A percentile compares a stretch with the other conserved stretches of the same genome.
phyloP scores from a whole-genome alignment of 371 early-diverging fungal genomes.

The Mucor indicus region DNA sequence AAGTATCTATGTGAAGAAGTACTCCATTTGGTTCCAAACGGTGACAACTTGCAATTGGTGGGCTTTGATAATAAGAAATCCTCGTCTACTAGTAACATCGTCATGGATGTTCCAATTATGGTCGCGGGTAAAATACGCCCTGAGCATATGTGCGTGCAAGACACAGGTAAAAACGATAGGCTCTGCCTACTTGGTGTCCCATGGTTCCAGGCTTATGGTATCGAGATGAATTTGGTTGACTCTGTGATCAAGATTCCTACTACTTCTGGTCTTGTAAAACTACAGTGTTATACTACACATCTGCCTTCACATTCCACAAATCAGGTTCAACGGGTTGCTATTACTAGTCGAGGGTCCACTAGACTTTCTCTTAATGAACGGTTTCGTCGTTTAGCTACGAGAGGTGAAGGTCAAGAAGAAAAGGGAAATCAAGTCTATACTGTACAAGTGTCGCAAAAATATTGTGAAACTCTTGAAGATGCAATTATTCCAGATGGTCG shows the following conservation, averaged over 20 bases:
- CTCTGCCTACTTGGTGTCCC: slow-evolving; percentile 13
- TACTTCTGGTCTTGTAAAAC: background rate
- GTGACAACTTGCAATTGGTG: slow-evolving; percentile 7
- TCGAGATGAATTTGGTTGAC: background rate
- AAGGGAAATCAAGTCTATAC: slow-evolving; percentile 2
- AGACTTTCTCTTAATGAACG: background rate
- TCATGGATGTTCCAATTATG: slow-evolving; percentile 4
- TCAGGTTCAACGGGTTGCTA: background rate
- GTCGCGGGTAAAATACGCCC: slow-evolving; percentile 6
- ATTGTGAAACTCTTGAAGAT: background rate
- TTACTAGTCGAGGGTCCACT: background rate
- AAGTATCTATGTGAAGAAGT: background rate
- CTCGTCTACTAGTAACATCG: background rate
- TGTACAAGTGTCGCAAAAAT: background rate
- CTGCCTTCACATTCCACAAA: too few relatives aligned
- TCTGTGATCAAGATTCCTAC: background rate
- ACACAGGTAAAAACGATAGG: background rate
- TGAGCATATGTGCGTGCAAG: slow-evolving; percentile 10
- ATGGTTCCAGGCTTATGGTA: slow-evolving; percentile 3
- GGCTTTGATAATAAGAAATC: background rate
- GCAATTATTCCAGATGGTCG: background rate
- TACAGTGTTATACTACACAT: slow-evolving; percentile 4
- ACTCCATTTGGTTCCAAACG: background rate
- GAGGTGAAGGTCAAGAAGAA: too few relatives aligned
- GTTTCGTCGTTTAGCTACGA: too few relatives aligned